phyloP scores from a whole-genome alignment of 2,329 filamentous ascomycete genomes.

The Aureobasidium sp. region DNA sequence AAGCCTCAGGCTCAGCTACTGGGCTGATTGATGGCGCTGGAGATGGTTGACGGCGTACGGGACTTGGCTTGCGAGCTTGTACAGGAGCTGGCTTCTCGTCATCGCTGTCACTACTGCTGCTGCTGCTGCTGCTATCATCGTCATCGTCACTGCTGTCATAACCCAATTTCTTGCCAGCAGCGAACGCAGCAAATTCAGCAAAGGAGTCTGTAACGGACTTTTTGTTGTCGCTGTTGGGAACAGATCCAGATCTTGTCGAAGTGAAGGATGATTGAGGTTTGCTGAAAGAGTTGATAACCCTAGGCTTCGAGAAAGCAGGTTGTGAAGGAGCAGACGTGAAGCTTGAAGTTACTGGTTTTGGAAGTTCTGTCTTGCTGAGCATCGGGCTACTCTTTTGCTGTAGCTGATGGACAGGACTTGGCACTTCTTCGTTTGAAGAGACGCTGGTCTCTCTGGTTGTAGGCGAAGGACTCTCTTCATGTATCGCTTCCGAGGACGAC shows the following conservation, averaged over 20 bases:
- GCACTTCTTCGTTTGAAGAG: neutral
- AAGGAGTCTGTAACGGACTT: neutral
- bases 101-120: constrained; percentile 3
- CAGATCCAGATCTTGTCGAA: neutral
- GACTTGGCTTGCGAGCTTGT: neutral
- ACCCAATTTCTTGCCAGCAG: neutral
- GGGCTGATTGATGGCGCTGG: neutral
- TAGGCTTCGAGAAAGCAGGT: neutral
- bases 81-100: neutral
- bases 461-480: neutral
- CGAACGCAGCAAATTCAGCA: constrained; percentile 4
- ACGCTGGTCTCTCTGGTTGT: constrained; percentile 2
- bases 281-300: neutral
- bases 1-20: neutral
- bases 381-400: constrained; percentile 1
- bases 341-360: neutral
- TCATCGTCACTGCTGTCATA: constrained; percentile 4
- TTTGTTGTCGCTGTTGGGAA: neutral
- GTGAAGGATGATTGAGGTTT: neutral
- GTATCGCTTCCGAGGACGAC: neutral
- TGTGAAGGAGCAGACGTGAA: neutral
- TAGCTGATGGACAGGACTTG: neutral
- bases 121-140: neutral
- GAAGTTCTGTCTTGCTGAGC: neutral
- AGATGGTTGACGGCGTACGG: neutral